Conservation (phyloP, 2,329 filamentous ascomycete genomes). For the Sporothrix brasiliensis region DNA sequence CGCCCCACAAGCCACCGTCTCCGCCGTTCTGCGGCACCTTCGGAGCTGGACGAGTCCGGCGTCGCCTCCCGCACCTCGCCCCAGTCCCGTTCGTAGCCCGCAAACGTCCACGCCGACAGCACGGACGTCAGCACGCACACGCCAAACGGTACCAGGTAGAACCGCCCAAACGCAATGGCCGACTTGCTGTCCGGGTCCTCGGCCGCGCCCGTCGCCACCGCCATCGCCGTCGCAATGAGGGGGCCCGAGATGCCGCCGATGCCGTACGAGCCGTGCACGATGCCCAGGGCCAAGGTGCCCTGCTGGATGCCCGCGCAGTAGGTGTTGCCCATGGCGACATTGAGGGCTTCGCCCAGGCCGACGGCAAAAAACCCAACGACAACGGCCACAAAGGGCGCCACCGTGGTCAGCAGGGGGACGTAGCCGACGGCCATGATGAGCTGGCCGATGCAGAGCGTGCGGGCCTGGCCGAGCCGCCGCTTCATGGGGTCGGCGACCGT, state of each 20-base stretch:
- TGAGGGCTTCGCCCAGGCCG: constrained; percentile 60
- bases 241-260: constrained; percentile 68
- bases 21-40: background rate
- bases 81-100: constrained; percentile 66
- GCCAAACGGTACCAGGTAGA: constrained; percentile 69
- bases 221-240: constrained; percentile 73
- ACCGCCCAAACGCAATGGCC: constrained; percentile 50
- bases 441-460: constrained; percentile 63
- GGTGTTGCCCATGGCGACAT: constrained; percentile 61
- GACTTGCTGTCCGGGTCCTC: constrained; percentile 21
- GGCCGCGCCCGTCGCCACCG: constrained; percentile 56
- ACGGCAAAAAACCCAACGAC: constrained; percentile 70
- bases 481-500: constrained; percentile 68
- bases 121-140: constrained; percentile 60
- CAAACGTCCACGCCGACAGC: constrained; percentile 69
- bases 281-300: constrained; percentile 59
- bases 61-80: constrained; percentile 15
- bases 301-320: constrained; percentile 48
- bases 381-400: constrained; percentile 68
- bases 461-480: constrained; percentile 65
- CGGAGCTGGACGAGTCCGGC: constrained; percentile 38
- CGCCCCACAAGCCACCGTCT: constrained; percentile 17
- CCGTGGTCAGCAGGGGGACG: constrained; percentile 65
- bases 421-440: constrained; percentile 62
- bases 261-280: constrained; percentile 69